Evolutionary conservation across 2,329 filamentous ascomycete species (phyloP), one percentile per base, ranked within the genome.

Genomic region (Venturia pyrina): DNA sequence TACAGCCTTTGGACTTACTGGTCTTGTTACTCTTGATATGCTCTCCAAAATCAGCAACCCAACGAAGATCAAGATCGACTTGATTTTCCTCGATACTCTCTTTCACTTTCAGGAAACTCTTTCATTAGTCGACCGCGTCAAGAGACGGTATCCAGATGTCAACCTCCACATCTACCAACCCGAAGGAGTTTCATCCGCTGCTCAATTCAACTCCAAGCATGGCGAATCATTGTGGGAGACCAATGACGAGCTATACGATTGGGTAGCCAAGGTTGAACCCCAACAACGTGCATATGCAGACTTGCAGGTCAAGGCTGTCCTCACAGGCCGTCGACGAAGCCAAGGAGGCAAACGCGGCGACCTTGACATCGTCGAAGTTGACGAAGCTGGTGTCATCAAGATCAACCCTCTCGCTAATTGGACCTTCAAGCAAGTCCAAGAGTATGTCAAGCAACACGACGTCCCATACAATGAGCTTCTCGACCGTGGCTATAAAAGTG

Each of bases 331-430:
- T 67, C 87, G 95, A 68, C 87, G 91, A 70, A 96, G 91, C 69
- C 95, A 99, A 79, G 95, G 95, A 68, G 93, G 92, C 69, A 91
- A 95, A 80, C 89, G 95, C 67, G 92, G 93, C 69, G 87, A 89
- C 73, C 87, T 99, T 69, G 89, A 92, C 74, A 90, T 99, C 74
- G 85, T 99, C 73, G 95, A 99, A 78, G 81, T 98, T 34, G 93
- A 97, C 75, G 93, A 96, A 76, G 86, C 89, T 37, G 91, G 91
- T 65, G 83, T 98, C 69, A 86, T 98, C 83, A 99, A 99, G 84
- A 89, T 99, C 85, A 99, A 98, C 82, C 95, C 95, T 15, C 81
- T 99, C 69, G 93, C 93, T 74, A 91, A 93, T 80, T 99, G 95
- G 95, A 85, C 85, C 56, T 99, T 99, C 79, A 81, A 86, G 68